Evolutionary conservation across 768 basidiomycete genomes (phyloP).

Genomic region (Lentinula edodes): DNA sequence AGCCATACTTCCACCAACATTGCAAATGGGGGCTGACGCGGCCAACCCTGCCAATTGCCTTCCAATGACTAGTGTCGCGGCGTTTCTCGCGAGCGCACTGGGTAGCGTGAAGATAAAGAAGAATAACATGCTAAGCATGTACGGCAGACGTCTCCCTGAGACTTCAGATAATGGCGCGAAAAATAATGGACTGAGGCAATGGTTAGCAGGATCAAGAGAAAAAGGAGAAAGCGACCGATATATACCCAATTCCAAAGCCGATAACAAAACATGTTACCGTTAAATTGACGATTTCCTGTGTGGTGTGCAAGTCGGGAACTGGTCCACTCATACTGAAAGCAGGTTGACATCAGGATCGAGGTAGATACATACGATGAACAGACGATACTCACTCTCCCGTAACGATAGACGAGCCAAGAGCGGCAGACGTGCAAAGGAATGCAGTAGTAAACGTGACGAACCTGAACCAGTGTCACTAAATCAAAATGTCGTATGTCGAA

Average conservation of each 20-base stretch:
- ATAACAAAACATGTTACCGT: conserved; percentile 38
- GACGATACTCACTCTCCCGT: conserved; percentile 32
- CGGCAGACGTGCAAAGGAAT: conserved; percentile 30
- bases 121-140: conserved; percentile 31
- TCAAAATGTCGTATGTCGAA: background rate
- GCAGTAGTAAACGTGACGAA: conserved; percentile 28
- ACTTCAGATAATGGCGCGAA: conserved; percentile 35
- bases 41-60: conserved; percentile 40
- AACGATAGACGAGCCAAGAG: conserved; percentile 32
- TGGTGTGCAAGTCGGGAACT: conserved; percentile 22
- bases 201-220: conserved; percentile 10
- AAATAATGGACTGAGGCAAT: conserved; percentile 27
- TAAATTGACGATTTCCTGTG: conserved; percentile 33
- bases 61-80: conserved; percentile 35
- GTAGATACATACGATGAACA: background rate
- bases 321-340: conserved; percentile 26
- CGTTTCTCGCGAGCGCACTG: conserved; percentile 36
- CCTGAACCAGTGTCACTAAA: conserved; percentile 15
- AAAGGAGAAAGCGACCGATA: conserved; percentile 11
- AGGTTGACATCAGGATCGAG: background rate
- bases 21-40: conserved; percentile 38
- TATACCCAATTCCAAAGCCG: conserved; percentile 35
- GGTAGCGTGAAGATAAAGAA: conserved; percentile 44
- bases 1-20: conserved; percentile 38
- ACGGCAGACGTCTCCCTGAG: conserved; percentile 30